Percentiles rank a stretch among this genome's conserved stretches.
Evolutionary conservation across 2,329 filamentous ascomycete genomes (phyloP).

Genomic region (Penicillium hesseltinei): DNA sequence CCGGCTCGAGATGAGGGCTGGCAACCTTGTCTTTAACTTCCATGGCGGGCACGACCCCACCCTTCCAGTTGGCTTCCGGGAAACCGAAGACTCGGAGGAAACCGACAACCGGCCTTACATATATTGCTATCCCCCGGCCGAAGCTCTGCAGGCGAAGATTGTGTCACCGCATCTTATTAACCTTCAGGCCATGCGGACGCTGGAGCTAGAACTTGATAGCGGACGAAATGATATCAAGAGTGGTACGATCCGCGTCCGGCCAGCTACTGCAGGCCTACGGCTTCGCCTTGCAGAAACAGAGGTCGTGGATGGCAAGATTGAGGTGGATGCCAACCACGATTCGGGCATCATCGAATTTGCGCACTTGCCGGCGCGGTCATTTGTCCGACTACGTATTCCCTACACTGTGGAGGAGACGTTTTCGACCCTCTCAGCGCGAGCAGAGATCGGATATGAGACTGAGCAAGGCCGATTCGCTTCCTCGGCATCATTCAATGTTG

Average conservation of each 20-base stretch:
- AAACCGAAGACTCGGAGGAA: conserved; percentile 32
- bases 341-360: conserved; percentile 49
- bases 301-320: conserved; percentile 42
- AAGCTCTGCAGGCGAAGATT: conserved; percentile 67
- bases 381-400: conserved; percentile 60
- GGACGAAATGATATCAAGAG: conserved; percentile 68
- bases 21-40: conserved; percentile 41
- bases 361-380: conserved; percentile 30
- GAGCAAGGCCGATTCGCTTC: conserved; percentile 64
- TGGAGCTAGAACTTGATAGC: conserved; percentile 70
- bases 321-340: conserved; percentile 44
- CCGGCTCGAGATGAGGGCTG: conserved; percentile 59
- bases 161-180: conserved; percentile 68
- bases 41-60: conserved; percentile 28
- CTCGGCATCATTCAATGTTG: conserved; percentile 61
- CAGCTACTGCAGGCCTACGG: conserved; percentile 60
- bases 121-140: conserved; percentile 68
- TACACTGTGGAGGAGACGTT: conserved; percentile 81
- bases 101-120: conserved; percentile 60
- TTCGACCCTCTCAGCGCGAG: conserved; percentile 65
- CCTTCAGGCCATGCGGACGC: conserved; percentile 72
- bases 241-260: conserved; percentile 53
- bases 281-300: conserved; percentile 54
- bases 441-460: conserved; percentile 75
- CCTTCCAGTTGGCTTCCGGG: conserved; percentile 38